phyloP scores from a whole-genome alignment of 2,329 filamentous ascomycete species.

The Ophiostoma sp. region DNA sequence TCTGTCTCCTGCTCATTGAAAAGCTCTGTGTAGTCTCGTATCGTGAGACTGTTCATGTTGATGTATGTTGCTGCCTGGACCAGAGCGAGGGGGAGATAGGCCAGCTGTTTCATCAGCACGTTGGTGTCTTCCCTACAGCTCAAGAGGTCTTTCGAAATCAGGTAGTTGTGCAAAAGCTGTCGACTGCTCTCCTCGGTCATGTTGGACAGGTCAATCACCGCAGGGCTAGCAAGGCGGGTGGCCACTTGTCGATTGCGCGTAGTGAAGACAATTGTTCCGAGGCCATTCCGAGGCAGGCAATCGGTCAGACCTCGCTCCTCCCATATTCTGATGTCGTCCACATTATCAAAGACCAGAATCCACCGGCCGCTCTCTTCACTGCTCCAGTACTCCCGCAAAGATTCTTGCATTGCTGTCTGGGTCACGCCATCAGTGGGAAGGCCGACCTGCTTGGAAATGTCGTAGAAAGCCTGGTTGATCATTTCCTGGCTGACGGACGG shows the following conservation, averaged over 20 bases:
- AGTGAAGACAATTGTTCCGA: constrained; percentile 1
- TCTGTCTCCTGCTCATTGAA: neutral
- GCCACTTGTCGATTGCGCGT: neutral
- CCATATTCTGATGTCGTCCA: constrained; percentile 1
- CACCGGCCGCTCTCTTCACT: neutral
- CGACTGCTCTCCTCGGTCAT: neutral
- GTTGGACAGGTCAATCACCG: neutral
- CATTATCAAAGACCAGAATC: constrained; percentile 2
- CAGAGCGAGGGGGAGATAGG: neutral
- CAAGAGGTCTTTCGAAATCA: neutral
- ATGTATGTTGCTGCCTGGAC: neutral
- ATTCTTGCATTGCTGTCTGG: neutral
- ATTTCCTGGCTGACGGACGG: neutral
- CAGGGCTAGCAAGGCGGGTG: neutral
- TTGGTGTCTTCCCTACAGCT: neutral
- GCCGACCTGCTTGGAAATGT: neutral
- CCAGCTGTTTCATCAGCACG: neutral
- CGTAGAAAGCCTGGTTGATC: neutral
- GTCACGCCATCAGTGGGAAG: neutral
- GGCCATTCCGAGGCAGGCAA: neutral
- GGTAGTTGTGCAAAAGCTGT: neutral
- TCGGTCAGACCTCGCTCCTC: neutral
- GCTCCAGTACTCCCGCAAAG: neutral
- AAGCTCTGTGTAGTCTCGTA: neutral
- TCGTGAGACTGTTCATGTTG: neutral